These are phyloP conservation scores for Periconia sp. DNA, from an alignment of 2,329 filamentous ascomycete species.

Conservation along the genomic window DNA sequence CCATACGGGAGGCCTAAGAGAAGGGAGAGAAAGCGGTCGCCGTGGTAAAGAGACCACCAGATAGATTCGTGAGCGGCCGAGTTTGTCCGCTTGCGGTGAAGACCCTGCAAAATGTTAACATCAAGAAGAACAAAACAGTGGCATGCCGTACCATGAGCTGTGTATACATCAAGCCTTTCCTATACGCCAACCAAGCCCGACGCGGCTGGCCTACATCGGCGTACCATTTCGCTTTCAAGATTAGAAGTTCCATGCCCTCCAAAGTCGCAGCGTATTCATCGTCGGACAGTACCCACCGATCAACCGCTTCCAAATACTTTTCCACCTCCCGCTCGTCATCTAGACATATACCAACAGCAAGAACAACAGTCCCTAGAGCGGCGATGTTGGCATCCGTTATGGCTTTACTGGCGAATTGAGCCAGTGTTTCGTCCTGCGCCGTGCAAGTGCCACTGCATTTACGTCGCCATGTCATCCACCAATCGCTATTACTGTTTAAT, in stretches of 20 bases:
- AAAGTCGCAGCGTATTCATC: conserved; percentile 55
- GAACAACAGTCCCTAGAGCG: conserved; percentile 41
- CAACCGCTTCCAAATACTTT: conserved; percentile 49
- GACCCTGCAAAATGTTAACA: conserved; percentile 27
- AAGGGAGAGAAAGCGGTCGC: conserved; percentile 55
- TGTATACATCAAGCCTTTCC: conserved; percentile 55
- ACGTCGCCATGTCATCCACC: conserved; percentile 47
- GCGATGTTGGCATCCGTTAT: conserved; percentile 46
- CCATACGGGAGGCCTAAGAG: conserved; percentile 57
- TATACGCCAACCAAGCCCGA: conserved; percentile 55
- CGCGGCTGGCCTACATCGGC: conserved; percentile 59
- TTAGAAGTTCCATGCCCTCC: conserved; percentile 56
- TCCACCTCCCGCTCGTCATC: conserved; percentile 49
- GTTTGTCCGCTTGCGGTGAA: conserved; percentile 41
- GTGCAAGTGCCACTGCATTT: conserved; percentile 46
- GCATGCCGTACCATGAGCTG: conserved; percentile 52
- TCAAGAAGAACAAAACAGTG: not conserved
- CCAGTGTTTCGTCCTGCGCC: conserved; percentile 37
- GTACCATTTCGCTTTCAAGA: conserved; percentile 56
- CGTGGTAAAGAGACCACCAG: conserved; percentile 44
- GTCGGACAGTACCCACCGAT: conserved; percentile 52
- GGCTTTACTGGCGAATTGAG: conserved; percentile 48
- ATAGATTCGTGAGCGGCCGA: conserved; percentile 40
- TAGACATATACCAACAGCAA: conserved; percentile 41
- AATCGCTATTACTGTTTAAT: conserved; percentile 40